A percentile compares a stretch with the other conserved stretches of the same genome.
phyloP scores from a whole-genome alignment of 768 basidiomycete species.

The Hortiboletus flavorubellus region DNA sequence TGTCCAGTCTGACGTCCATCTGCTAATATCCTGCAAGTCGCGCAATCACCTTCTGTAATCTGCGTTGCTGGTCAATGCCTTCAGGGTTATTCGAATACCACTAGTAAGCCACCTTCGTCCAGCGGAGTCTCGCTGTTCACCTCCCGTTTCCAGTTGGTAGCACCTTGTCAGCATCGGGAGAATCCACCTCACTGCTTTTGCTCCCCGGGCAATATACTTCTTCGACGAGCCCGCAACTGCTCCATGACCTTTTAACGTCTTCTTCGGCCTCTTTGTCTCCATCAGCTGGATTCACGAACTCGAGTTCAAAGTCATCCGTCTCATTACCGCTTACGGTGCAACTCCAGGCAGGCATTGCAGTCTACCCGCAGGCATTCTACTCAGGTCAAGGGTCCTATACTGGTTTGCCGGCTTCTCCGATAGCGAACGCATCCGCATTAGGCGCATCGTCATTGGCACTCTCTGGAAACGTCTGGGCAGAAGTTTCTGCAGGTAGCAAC shows the following conservation, averaged over 20 bases:
- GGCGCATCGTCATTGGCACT: constrained; percentile 61
- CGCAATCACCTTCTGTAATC: constrained; percentile 61
- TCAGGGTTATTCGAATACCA: constrained; percentile 71
- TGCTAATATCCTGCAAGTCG: constrained; percentile 35
- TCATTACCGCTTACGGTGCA: constrained; percentile 67
- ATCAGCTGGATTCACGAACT: constrained; percentile 62
- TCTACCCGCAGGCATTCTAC: constrained; percentile 62
- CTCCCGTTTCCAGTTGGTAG: constrained; percentile 55
- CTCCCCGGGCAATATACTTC: constrained; percentile 77
- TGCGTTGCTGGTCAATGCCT: constrained; percentile 90
- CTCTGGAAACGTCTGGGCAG: constrained; percentile 67
- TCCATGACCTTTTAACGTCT: constrained; percentile 65
- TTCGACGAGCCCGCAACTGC: constrained; percentile 66
- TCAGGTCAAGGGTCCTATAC: constrained; percentile 63
- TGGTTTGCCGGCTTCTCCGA: constrained; percentile 48
- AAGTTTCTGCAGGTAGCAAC: constrained; percentile 53
- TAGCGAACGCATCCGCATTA: constrained; percentile 46
- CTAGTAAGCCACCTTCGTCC: constrained; percentile 43
- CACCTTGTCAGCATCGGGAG: constrained; percentile 54
- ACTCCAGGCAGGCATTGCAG: constrained; percentile 62
- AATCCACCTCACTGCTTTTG: constrained; percentile 53
- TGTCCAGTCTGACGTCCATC: not conserved
- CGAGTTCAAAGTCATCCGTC: constrained; percentile 40
- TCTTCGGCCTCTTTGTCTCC: constrained; percentile 56
- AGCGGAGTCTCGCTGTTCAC: constrained; percentile 11